Conservation (phyloP, 345 rosid species). For the Pistacia atlantica region DNA sequence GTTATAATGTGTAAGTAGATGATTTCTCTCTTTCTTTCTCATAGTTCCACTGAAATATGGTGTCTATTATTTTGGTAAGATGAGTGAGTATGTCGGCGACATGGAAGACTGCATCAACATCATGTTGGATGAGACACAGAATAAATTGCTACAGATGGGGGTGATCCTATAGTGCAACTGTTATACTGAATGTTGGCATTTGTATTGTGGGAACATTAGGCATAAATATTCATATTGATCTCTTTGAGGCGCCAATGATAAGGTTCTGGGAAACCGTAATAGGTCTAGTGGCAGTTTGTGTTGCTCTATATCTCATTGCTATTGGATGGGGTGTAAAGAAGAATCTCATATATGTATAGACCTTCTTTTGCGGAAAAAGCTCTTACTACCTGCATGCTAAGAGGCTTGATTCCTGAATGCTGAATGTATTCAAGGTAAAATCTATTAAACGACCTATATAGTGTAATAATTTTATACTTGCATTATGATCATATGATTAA, state of each 20-base stretch:
- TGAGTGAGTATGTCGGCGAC: constrained; percentile 57
- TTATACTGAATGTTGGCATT: constrained; percentile 50
- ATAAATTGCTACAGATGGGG: constrained; percentile 56
- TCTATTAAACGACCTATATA: too few relatives aligned
- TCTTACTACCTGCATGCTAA: neutral
- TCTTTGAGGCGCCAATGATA: constrained; percentile 30
- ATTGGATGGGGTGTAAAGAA: constrained; percentile 50
- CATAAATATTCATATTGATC: constrained; percentile 44
- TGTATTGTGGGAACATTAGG: constrained; percentile 52
- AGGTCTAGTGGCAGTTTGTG: constrained; percentile 36
- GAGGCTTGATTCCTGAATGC: too few relatives aligned
- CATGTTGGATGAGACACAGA: constrained; percentile 58
- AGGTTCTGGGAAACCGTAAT: constrained; percentile 43
- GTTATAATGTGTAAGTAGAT: neutral
- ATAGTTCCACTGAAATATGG: neutral
- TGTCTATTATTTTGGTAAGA: constrained; percentile 24
- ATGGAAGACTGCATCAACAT: constrained; percentile 63
- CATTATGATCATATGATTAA: too few relatives aligned
- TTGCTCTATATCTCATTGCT: constrained; percentile 34
- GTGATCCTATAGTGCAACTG: constrained; percentile 48
- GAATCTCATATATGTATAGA: constrained; percentile 38
- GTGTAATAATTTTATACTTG: too few relatives aligned
- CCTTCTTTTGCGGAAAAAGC: neutral
- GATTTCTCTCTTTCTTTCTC: neutral
- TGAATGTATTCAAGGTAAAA: too few relatives aligned